Percentiles rank a stretch among this genome's conserved stretches.
Conservation (phyloP, 2,329 filamentous ascomycete species). For the Fusarium oligoseptatum region DNA sequence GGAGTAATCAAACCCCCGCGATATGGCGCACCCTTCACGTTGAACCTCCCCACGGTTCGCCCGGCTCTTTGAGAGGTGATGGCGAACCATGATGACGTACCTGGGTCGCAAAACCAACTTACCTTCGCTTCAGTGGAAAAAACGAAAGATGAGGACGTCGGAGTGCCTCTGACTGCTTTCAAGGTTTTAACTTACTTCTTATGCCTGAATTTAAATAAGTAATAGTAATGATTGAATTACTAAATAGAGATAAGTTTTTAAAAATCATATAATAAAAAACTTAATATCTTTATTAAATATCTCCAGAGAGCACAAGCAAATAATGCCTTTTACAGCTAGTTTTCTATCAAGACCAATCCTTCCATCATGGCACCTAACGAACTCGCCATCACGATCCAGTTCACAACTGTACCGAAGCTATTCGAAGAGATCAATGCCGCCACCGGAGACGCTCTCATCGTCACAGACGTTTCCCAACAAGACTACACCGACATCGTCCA, state of each 20-base stretch:
- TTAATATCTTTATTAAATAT: not conserved
- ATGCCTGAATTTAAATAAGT: not conserved
- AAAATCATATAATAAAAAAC: not conserved
- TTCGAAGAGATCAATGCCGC: not conserved
- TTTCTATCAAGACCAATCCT: not conserved
- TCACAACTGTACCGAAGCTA: not conserved
- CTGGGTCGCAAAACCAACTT: not conserved
- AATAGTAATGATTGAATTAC: not conserved
- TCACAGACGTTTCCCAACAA: not conserved
- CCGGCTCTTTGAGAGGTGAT: slow-evolving; percentile 23
- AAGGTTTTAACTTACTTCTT: not conserved
- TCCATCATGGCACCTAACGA: not conserved
- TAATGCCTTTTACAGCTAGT: not conserved
- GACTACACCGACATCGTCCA: not conserved
- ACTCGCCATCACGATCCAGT: not conserved
- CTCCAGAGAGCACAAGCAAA: not conserved
- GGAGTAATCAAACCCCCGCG: slow-evolving; percentile 33
- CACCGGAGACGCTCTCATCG: not conserved
- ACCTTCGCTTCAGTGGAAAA: not conserved
- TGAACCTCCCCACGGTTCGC: slow-evolving; percentile 24
- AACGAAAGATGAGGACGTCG: too few species aligned
- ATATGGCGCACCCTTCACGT: slow-evolving; percentile 28
- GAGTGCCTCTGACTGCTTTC: too few species aligned
- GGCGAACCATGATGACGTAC: slow-evolving; percentile 37
- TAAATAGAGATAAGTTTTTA: not conserved